Percentiles rank a stretch among this genome's conserved stretches.
Conservation (phyloP, 192 early-diverging fungal species). For the Pilobolus umbonatus region DNA sequence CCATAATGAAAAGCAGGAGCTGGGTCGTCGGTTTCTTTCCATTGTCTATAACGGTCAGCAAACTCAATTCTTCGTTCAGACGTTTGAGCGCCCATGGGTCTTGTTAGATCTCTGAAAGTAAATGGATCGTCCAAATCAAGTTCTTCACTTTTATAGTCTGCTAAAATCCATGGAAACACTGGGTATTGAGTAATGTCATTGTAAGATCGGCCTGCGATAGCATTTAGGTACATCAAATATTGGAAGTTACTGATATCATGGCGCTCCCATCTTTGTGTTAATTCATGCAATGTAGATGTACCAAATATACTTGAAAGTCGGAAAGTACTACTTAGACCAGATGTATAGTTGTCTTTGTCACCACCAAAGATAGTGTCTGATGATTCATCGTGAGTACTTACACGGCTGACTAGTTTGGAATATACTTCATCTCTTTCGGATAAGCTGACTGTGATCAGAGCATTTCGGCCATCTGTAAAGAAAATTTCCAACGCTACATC, state of each 20-base stretch:
- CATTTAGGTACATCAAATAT: slow-evolving; percentile 92
- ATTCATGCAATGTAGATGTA: slow-evolving; percentile 54
- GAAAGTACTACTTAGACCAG: slow-evolving; percentile 29
- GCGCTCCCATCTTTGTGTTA: slow-evolving; percentile 79
- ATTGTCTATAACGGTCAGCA: slow-evolving; percentile 55
- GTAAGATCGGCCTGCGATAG: slow-evolving; percentile 77
- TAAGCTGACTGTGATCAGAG: slow-evolving; percentile 64
- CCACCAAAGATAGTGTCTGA: slow-evolving; percentile 46
- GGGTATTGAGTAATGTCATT: slow-evolving; percentile 94
- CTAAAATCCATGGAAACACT: slow-evolving; percentile 92
- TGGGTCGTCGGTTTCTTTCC: slow-evolving; percentile 48
- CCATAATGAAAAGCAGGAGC: slow-evolving; percentile 85
- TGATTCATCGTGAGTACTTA: slow-evolving; percentile 41
- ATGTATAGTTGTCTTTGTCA: slow-evolving; percentile 20
- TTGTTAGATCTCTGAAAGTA: slow-evolving; percentile 84
- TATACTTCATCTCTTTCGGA: slow-evolving; percentile 65
- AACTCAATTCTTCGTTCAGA: slow-evolving; percentile 61
- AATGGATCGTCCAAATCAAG: slow-evolving; percentile 73
- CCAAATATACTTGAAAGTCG: slow-evolving; percentile 60
- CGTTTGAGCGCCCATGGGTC: slow-evolving; percentile 87
- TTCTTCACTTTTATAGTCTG: slow-evolving; percentile 70
- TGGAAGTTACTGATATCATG: slow-evolving; percentile 93
- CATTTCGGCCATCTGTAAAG: slow-evolving; percentile 69
- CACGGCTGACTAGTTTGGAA: slow-evolving; percentile 51
- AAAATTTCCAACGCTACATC: slow-evolving; percentile 79